phyloP scores from a whole-genome alignment of 2,329 filamentous ascomycete genomes.

The Aspergillus pseudonomiae region DNA sequence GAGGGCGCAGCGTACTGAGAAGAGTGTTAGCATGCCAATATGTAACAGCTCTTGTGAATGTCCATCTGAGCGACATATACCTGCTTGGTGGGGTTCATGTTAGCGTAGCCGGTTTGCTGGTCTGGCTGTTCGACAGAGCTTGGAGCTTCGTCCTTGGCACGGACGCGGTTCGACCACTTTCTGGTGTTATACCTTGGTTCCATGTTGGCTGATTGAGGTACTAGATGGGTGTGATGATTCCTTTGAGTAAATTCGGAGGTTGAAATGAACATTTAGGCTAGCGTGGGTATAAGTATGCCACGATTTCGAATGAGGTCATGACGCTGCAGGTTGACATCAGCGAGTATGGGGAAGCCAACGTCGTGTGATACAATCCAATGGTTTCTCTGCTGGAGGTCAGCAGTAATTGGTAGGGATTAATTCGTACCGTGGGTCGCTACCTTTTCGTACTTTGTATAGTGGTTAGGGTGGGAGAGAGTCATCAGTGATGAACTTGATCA shows the following conservation, averaged over 20 bases:
- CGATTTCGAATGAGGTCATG: neutral
- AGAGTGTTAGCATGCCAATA: neutral
- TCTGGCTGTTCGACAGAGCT: neutral
- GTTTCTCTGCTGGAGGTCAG: neutral
- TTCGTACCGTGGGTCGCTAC: neutral
- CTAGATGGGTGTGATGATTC: neutral
- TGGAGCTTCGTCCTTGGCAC: neutral
- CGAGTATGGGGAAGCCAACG: neutral
- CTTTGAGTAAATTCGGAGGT: neutral
- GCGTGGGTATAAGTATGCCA: neutral
- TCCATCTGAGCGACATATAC: neutral
- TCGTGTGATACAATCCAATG: neutral
- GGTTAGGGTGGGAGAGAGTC: neutral
- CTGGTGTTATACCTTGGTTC: neutral
- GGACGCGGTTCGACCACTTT: neutral
- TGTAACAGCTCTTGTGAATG: neutral
- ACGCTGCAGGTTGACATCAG: neutral
- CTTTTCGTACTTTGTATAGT: neutral
- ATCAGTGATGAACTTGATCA: neutral
- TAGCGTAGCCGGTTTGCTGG: neutral
- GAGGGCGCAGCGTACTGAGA: neutral
- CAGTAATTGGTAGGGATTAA: neutral
- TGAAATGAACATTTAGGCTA: too few species aligned
- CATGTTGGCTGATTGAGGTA: neutral
- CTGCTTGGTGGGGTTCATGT: neutral